Base-by-base conservation (phyloP, 345 rosid species). In the Cochlearia excelsa region DNA sequence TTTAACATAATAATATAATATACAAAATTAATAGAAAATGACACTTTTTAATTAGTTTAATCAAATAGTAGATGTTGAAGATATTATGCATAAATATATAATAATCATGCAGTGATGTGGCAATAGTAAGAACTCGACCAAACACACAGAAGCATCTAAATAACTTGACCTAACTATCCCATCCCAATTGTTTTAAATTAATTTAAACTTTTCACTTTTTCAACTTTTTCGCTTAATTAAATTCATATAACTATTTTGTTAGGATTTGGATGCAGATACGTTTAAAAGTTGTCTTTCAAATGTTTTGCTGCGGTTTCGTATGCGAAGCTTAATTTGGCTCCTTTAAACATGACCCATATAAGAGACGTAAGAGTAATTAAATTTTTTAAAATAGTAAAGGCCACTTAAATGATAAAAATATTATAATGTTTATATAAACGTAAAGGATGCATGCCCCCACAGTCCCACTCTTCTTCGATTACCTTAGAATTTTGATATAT, bases 141-240 rank as follows among this genome's bases (percentile, higher is more conserved):
- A 56, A 33, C 65, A 57, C 46, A 51, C 61, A 38, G 4, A 62
- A 57, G 31, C 54, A 70, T 63, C 69, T 70, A 61, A 70, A 70
- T 48, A 64, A 57, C 46, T 51, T 71, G 75, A 71, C 75, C 66
- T 71, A 71, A 71, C 75, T 71, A 71, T 71, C 75, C 75, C 64
- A 64, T 71, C 75, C 30, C 39, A 46, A 9, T 46, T 51, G 30
- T 70, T 57, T 62, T 11, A 31, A 61, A 69, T 34, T 49, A 46
- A 2, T 23, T 45, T 35, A 50, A 30, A 50, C 27, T 64, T 10
- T 57, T 35, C 6, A 35, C 47, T 29, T 54, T 9, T 30, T 30
- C 28, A 27, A 3, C 45, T 59, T 51, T 47, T 7, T 42, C 9
- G 57, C 48, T 46, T 6, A 55, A 41, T 16, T 26, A 40, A 26